Evolutionary conservation across 2,329 filamentous ascomycete genomes (phyloP).

Genomic region (Aspergillus sp.): DNA sequence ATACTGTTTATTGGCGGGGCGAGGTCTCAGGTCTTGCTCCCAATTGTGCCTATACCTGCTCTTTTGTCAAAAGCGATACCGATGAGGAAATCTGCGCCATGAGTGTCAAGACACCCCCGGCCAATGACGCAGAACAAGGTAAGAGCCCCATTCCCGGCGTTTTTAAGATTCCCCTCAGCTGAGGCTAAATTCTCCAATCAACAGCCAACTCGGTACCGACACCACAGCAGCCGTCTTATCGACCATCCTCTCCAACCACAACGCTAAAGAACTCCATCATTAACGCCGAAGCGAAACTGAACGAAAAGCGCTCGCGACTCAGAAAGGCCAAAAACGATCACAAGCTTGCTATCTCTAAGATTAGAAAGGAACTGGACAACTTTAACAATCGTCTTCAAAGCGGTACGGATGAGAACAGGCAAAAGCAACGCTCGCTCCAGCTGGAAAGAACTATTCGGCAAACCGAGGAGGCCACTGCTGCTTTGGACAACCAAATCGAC

Average conservation of each 20-base stretch:
- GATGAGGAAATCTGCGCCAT: constrained; percentile 59
- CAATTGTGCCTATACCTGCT: constrained; percentile 63
- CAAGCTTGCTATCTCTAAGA: constrained; percentile 56
- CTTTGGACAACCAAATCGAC: constrained; percentile 55
- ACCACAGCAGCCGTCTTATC: constrained; percentile 57
- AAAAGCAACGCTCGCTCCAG: constrained; percentile 61
- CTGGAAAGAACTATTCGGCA: constrained; percentile 63
- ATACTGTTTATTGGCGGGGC: constrained; percentile 55
- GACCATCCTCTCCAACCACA: constrained; percentile 64
- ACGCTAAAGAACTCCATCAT: constrained; percentile 65
- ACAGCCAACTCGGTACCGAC: constrained; percentile 43
- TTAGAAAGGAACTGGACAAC: constrained; percentile 62
- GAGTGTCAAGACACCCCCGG: constrained; percentile 62
- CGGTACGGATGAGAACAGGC: constrained; percentile 61
- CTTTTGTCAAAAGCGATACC: constrained; percentile 59
- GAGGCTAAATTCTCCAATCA: constrained; percentile 10
- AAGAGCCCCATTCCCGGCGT: constrained; percentile 16
- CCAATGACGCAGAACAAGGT: constrained; percentile 60
- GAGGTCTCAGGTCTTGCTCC: constrained; percentile 66
- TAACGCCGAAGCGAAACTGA: constrained; percentile 60
- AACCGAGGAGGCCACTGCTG: constrained; percentile 61
- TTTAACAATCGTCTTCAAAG: constrained; percentile 58
- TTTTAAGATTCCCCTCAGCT: not conserved
- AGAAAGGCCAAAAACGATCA: constrained; percentile 63
- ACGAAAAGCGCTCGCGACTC: constrained; percentile 58